These are phyloP conservation scores for Verticillium zaregamsianum DNA, from an alignment of 2,329 filamentous ascomycete genomes.

Conservation along the genomic window DNA sequence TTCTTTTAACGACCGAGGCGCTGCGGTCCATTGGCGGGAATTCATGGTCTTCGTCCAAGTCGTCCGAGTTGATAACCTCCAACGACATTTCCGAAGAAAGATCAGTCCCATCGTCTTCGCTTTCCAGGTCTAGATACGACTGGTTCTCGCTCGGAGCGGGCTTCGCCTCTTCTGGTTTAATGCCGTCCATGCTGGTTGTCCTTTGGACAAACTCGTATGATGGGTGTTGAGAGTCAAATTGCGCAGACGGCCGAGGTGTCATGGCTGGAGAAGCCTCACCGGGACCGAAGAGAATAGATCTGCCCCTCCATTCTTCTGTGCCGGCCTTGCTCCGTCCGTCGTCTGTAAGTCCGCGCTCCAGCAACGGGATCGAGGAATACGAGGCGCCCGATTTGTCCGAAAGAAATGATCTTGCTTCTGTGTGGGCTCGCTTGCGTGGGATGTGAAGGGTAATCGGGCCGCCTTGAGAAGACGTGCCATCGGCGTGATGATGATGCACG, in stretches of 20 bases:
- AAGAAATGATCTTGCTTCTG: conserved; percentile 42
- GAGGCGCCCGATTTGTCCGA: conserved; percentile 66
- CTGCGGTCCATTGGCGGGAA: conserved; percentile 12
- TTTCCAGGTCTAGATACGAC: conserved; percentile 44
- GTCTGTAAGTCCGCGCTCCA: conserved; percentile 62
- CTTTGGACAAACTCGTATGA: conserved; percentile 54
- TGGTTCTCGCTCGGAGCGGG: background rate
- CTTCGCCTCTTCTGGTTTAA: conserved; percentile 18
- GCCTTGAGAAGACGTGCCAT: conserved; percentile 13
- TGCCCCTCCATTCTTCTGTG: conserved; percentile 48
- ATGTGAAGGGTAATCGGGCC: conserved; percentile 14
- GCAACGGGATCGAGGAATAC: conserved; percentile 71
- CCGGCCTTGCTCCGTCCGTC: conserved; percentile 38
- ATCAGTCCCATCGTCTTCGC: conserved; percentile 49
- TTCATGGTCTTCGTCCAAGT: conserved; percentile 15
- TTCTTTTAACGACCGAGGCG: conserved; percentile 2
- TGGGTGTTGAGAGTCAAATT: conserved; percentile 25
- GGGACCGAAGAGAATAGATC: conserved; percentile 48
- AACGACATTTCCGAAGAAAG: conserved; percentile 60
- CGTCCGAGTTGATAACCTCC: conserved; percentile 36
- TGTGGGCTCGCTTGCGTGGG: conserved; percentile 19
- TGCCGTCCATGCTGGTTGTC: conserved; percentile 47
- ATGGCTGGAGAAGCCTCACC: conserved; percentile 29
- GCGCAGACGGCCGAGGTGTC: conserved; percentile 7
- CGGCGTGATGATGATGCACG: conserved; percentile 18